Conservation (phyloP, 2,329 filamentous ascomycete species). For the Alternaria infectoria region DNA sequence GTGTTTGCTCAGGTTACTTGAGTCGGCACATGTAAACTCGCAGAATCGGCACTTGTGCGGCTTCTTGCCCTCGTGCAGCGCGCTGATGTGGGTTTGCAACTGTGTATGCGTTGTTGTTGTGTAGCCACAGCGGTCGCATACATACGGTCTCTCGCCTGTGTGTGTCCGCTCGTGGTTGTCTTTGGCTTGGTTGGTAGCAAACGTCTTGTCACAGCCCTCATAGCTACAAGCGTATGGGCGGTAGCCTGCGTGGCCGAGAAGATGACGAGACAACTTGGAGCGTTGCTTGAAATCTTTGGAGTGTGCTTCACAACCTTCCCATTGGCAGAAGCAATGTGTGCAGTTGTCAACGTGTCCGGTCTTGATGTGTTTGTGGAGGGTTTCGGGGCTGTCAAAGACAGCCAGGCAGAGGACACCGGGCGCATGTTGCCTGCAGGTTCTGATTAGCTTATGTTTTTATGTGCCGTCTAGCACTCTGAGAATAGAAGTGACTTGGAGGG, state of each 20-base stretch:
- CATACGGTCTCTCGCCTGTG: conserved; percentile 45
- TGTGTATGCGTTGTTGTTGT: conserved; percentile 50
- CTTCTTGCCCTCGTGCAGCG: conserved; percentile 46
- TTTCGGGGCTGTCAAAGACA: conserved; percentile 33
- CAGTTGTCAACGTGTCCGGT: conserved; percentile 44
- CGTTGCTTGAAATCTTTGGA: conserved; percentile 50
- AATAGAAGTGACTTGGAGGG: neutral
- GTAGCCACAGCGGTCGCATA: conserved; percentile 46
- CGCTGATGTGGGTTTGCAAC: conserved; percentile 47
- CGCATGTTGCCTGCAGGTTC: conserved; percentile 27
- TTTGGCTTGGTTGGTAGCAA: conserved; percentile 50
- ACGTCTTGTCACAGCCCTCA: conserved; percentile 45
- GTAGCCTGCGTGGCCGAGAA: conserved; percentile 47
- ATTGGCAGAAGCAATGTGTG: conserved; percentile 44
- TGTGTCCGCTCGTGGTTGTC: conserved; percentile 50
- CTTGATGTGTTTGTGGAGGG: conserved; percentile 47
- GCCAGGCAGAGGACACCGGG: conserved; percentile 37
- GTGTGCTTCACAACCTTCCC: conserved; percentile 43
- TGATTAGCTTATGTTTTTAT: neutral
- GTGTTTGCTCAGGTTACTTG: conserved; percentile 47
- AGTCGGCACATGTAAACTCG: conserved; percentile 48
- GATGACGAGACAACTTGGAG: conserved; percentile 47
- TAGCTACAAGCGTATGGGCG: conserved; percentile 47
- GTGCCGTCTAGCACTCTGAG: neutral
- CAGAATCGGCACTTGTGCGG: conserved; percentile 48